Base-by-base conservation (phyloP, 306 rosid species). In the Corylus heterophylla region DNA sequence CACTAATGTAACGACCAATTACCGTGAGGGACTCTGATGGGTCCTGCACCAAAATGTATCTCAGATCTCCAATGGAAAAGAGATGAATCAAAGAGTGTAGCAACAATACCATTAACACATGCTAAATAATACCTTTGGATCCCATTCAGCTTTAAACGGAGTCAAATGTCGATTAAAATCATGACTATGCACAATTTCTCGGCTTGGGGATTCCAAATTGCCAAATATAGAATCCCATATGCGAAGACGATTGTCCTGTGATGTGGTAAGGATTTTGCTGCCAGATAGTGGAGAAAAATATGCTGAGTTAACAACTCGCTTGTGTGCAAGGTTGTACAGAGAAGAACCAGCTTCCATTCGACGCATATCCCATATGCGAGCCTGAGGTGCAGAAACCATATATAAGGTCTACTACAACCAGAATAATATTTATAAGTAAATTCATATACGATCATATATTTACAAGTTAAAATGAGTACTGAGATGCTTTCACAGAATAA, bases 91-190 rank as follows among this genome's bases (percentile, higher is more conserved):
- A 8, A 56, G 35, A 31, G 45, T 5, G 73, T 20, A 8, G 17
- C 0, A 51, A 54, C 61, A 27, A 66, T 62, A 48, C 7, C 20
- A 49, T 3, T 72, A 51, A 47, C 47, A 45, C 58, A 74, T 74
- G 62, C 58, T 50, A 55, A 4, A 76, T 45, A 37, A 76, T 70
- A 94, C 97, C 98, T 91, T 94, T 79, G 98, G 97, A 85, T 94
- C 98, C 98, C 98, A 94, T 87, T 94, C 97, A 48, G 97, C 98
- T 85, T 87, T 93, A 64, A 94, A 94, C 71, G 98, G 93, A 58
- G 98, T 94, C 85, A 94, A 83, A 83, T 94, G 88, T 39, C 97
- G 88, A 85, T 87, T 92, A 78, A 94, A 94, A 80, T 94, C 97
- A 73, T 94, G 94, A 84, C 97, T 94, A 64, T 94, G 98, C 48